A percentile compares a stretch with the other conserved stretches of the same genome.
These are phyloP conservation scores for Penstemon eatonii DNA, from an alignment of 257 asterid species.

Conservation along the genomic window DNA sequence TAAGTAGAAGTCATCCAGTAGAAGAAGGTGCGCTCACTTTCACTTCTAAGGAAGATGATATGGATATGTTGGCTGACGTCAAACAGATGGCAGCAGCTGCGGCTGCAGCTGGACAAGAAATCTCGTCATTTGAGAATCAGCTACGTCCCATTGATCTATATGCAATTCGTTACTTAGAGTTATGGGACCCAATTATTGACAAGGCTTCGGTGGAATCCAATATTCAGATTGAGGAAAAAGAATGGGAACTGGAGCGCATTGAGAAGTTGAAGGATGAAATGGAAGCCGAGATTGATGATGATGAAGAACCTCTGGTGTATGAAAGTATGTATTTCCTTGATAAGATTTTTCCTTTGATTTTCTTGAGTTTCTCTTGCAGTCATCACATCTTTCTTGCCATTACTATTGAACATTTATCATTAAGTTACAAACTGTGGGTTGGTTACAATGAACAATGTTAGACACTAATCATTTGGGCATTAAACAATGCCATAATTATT, in stretches of 20 bases:
- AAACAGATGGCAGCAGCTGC: conserved; percentile 99
- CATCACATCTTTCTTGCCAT: background rate
- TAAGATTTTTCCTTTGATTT: conserved; percentile 3
- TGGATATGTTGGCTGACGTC: conserved; percentile 94
- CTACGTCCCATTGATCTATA: conserved; percentile 92
- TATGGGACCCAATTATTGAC: conserved; percentile 93
- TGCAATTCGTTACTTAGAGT: conserved; percentile 84
- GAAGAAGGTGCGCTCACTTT: conserved; percentile 54
- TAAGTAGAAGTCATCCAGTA: conserved; percentile 41
- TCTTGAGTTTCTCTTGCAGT: conserved; percentile 14
- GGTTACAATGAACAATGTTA: conserved; percentile 1
- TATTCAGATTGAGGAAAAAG: conserved; percentile 70
- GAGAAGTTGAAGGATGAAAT: conserved; percentile 97
- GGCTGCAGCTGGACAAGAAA: conserved; percentile 83
- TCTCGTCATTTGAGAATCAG: conserved; percentile 82
- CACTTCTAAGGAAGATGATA: conserved; percentile 74
- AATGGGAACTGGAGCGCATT: conserved; percentile 96
- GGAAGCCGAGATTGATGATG: conserved; percentile 99
- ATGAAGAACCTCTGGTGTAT: conserved; percentile 91
- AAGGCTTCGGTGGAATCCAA: conserved; percentile 63
- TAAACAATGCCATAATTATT: background rate
- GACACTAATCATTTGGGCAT: conserved; percentile 6
- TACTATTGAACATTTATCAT: conserved; percentile 13
- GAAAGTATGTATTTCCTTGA: conserved; percentile 68
- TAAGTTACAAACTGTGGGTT: conserved; percentile 13